Conservation (phyloP, 2,329 filamentous ascomycete species). For the Penicillium sp. region DNA sequence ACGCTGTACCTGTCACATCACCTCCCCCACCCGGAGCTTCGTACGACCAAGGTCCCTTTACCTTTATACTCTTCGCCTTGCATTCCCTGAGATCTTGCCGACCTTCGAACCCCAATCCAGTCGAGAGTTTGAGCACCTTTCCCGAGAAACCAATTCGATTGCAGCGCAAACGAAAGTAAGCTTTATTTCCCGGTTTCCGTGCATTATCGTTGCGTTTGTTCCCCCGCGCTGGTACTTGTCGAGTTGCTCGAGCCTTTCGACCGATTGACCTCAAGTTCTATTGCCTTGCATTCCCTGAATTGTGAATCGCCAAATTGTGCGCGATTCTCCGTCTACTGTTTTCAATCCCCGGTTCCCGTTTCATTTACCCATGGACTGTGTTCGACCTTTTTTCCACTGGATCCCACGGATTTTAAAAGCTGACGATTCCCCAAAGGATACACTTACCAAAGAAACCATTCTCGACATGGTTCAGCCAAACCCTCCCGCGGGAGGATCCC, state of each 20-base stretch:
- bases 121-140: background rate
- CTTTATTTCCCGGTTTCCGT: conserved; percentile 4
- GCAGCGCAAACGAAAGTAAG: conserved; percentile 21
- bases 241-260: background rate
- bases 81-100: background rate
- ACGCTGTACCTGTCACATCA: conserved; percentile 5
- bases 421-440: conserved; percentile 10
- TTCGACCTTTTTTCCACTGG: conserved; percentile 5
- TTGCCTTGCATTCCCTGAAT: background rate
- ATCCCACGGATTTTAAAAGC: conserved; percentile 8
- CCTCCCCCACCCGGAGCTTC: background rate
- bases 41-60: background rate
- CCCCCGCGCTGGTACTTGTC: background rate
- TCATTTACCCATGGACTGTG: conserved; percentile 10
- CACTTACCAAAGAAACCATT: conserved; percentile 10
- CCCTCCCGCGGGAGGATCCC: conserved; percentile 56
- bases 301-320: background rate
- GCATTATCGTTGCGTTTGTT: background rate
- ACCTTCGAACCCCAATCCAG: background rate
- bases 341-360: background rate
- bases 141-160: conserved; percentile 4
- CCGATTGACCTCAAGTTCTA: background rate
- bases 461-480: conserved; percentile 48
- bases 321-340: background rate
- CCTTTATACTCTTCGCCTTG: background rate